Evolutionary conservation across 352 stramenopile genomes (phyloP).

Genomic region (Thalassiosira allenii): DNA sequence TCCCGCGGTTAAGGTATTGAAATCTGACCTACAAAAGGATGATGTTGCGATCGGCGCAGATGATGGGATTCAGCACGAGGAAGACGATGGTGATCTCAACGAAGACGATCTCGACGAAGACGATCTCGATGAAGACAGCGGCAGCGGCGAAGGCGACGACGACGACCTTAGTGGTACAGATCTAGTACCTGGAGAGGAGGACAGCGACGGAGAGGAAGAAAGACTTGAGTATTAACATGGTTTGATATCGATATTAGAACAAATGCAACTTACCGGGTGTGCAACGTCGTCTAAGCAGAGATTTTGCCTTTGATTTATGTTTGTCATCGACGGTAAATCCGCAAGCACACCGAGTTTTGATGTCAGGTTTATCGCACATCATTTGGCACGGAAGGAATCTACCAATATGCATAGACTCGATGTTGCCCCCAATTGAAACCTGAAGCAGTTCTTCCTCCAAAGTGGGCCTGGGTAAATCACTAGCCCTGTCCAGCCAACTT

Average conservation of each 20-base stretch:
- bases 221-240: constrained; percentile 5
- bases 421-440: constrained; percentile 1
- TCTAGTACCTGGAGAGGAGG: not conserved
- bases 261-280: not conserved
- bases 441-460: constrained; percentile 2
- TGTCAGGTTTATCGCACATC: not conserved
- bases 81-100: not conserved
- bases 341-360: constrained; percentile 12
- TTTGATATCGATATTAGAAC: not conserved
- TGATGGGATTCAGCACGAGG: not conserved
- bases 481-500: not conserved
- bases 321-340: constrained; percentile 1
- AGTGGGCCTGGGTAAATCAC: not conserved
- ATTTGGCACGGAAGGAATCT: constrained; percentile 7
- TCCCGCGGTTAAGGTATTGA: constrained; percentile 1
- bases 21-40: not conserved
- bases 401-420: constrained; percentile 1
- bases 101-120: constrained; percentile 3
- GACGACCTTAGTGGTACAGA: constrained; percentile 9
- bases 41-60: not conserved
- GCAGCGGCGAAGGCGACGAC: too few relatives aligned
- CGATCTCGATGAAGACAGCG: constrained; percentile 12
- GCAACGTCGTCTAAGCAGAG: not conserved
- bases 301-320: not conserved
- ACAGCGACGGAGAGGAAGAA: not conserved